Base-by-base conservation (phyloP, 768 basidiomycete genomes). In the Podaxis sp. region DNA sequence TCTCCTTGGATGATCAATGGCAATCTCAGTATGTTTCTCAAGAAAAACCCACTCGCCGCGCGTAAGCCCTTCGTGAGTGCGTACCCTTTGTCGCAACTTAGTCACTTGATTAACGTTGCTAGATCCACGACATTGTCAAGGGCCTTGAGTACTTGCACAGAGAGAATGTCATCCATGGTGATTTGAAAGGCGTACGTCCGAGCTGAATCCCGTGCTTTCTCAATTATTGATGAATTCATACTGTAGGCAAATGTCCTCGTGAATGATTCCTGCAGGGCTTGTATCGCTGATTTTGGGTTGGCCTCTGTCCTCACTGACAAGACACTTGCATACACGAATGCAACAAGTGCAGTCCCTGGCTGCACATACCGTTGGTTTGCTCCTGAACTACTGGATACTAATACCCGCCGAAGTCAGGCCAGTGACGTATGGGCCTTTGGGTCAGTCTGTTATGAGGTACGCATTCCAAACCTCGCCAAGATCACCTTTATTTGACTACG, bases 381-480 rank as follows among this genome's bases (percentile, higher is more conserved):
- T 39, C 68, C 68, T 24, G 68, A 67, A 52, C 42, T 68, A 12
- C 38, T 66, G 40, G 58, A 52, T 12, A 24, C 30, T 6, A 17
- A 40, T 19, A 2, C 52, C 22, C 26, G 22, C 7, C 33, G 49
- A 6, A 33, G 26, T 30, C n/a, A 28, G 13, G 64, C 61, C 24
- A 68, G 64, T 52, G 68, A 68, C 28, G 56, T 67, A 39, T 68
- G 67, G 52, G 59, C 68, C 22, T 65, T 67, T 63, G 63, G 60
- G 13, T 65, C 64, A 33, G 52, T 65, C 17, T 60, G 59, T 39
- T 68, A 63, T 42, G 66, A 68, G 63, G 67, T 66, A n/a, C 11
- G 54, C 9, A 13, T 39, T 22, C 9, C 19, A 4, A 26, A 4
- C 15, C 15, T 46, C 19, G 15, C 44, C 17, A n/a, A 24, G 8